Base-by-base conservation (phyloP, 1,139 yeast genomes). In the Dujonia santamariae region DNA sequence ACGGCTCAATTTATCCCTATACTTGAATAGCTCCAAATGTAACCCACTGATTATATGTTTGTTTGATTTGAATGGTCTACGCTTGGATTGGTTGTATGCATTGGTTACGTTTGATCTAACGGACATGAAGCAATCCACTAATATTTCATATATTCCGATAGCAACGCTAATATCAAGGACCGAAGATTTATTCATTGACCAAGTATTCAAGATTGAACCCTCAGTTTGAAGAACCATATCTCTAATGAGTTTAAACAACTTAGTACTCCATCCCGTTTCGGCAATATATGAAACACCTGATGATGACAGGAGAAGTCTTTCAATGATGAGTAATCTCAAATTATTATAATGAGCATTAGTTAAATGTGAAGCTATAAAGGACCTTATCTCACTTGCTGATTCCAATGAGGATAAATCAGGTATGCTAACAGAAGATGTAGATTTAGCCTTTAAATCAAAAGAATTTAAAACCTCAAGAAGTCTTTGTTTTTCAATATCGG, bases 141-240 rank as follows among this genome's bases (percentile, higher is more conserved):
- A 51, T 0, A 81, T 45, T 46, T 85, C 96, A 43, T 67, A 70
- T 0, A 82, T 50, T 0, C 67, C 51, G 1, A 62, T 51, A 2
- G 58, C 42, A 7, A 59, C 41, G 2, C 46, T 40, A 17, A 46
- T 30, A 19, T 35, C 29, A 22, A 29, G 27, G 7, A 23, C 12
- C 7, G 7, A 24, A 11, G 12, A 4, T 7, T 26, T 22, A 16
- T 28, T 9, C 14, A 11, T 13, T 19, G 37, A 42, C 26, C 46
- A 35, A 3, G 26, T 24, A 3, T 40, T 44, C 20, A 46, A 38
- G 7, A 57, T 33, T 15, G 36, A 39, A 4, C 37, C 31, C 31
- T 67, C 73, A 26, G 54, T 44, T 38, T 64, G 71, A 16, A 57
- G 18, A 0, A 60, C 46, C 74, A 73, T 67, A 5, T 56, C 61